These are phyloP conservation scores for Populus euphratica DNA, from an alignment of 345 rosid genomes.

Conservation along the genomic window DNA sequence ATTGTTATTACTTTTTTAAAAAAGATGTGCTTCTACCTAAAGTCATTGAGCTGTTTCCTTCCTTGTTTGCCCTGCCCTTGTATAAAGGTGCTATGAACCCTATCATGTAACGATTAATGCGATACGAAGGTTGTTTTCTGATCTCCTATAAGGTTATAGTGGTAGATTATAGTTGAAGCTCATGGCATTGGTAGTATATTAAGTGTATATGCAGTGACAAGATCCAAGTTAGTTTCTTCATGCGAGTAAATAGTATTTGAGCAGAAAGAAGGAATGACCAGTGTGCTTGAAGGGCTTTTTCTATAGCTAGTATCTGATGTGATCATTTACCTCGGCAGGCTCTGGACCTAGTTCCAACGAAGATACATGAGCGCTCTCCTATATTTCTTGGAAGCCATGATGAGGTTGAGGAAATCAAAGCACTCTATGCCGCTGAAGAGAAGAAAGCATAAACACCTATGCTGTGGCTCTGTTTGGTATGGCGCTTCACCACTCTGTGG, in stretches of 20 bases:
- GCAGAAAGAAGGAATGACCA: background rate
- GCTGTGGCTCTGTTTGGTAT: background rate
- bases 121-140: background rate
- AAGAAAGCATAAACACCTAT: conserved; percentile 26
- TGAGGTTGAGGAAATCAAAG: conserved; percentile 90
- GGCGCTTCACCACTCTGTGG: background rate
- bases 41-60: background rate
- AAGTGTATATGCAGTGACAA: background rate
- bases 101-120: background rate
- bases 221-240: background rate
- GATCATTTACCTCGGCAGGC: conserved; percentile 47
- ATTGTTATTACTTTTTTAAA: background rate
- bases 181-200: background rate
- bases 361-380: conserved; percentile 85
- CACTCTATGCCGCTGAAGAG: conserved; percentile 62
- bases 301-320: background rate
- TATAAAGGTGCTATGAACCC: background rate
- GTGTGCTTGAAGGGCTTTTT: background rate
- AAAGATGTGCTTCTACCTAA: background rate
- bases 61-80: background rate
- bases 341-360: conserved; percentile 68
- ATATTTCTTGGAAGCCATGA: conserved; percentile 93
- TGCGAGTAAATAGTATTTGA: background rate
- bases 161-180: background rate
- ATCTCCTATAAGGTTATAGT: background rate